These are phyloP conservation scores for Microthlaspi erraticum DNA, from an alignment of 345 rosid species.

Conservation along the genomic window DNA sequence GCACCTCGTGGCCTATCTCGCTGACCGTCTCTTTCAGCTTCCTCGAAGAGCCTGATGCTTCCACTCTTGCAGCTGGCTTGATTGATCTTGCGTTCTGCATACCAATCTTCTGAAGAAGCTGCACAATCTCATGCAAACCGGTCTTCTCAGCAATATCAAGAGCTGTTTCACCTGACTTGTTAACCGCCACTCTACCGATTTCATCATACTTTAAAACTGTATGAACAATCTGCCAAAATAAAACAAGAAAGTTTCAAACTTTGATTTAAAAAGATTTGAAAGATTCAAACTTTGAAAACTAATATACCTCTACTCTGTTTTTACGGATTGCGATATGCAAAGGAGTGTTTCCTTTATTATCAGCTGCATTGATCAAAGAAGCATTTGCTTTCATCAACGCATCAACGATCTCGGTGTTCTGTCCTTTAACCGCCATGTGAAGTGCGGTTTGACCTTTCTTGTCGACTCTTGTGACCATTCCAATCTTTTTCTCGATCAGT, in stretches of 20 bases:
- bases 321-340: constrained; percentile 80
- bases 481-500: constrained; percentile 60
- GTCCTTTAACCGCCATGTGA: constrained; percentile 97
- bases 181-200: constrained; percentile 58
- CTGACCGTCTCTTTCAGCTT: constrained; percentile 86
- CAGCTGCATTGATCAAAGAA: constrained; percentile 65
- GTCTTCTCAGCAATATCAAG: constrained; percentile 74
- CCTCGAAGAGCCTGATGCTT: constrained; percentile 49
- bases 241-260: constrained; percentile 4
- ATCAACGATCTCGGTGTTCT: constrained; percentile 58
- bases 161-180: constrained; percentile 75
- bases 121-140: constrained; percentile 51
- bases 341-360: constrained; percentile 80
- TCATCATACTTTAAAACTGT: constrained; percentile 51
- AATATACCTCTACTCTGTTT: constrained; percentile 67
- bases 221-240: constrained; percentile 62
- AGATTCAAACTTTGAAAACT: constrained; percentile 3
- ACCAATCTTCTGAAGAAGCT: constrained; percentile 58
- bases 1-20: constrained; percentile 86
- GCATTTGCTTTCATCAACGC: constrained; percentile 56
- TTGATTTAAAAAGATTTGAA: constrained; percentile 7
- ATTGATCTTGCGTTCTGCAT: constrained; percentile 63
- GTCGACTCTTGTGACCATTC: constrained; percentile 60
- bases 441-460: constrained; percentile 89
- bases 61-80: constrained; percentile 42